These are phyloP conservation scores for Apodospora peruviana DNA, from an alignment of 495 filamentous ascomycete species.

Conservation along the genomic window DNA sequence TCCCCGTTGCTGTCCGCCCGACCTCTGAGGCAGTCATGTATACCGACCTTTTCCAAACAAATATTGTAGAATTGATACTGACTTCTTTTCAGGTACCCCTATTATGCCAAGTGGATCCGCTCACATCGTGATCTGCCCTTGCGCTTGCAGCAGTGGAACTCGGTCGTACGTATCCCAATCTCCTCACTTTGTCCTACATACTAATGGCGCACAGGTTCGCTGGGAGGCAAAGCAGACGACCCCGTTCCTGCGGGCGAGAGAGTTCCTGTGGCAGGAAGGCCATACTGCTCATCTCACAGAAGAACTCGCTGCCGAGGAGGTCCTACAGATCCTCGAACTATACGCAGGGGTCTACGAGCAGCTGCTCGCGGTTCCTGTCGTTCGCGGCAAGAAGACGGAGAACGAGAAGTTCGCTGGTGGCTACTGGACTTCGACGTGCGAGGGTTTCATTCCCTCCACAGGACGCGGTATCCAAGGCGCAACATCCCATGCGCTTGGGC, in stretches of 20 bases:
- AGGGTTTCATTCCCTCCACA: slow-evolving; percentile 90
- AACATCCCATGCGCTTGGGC: slow-evolving; percentile 89
- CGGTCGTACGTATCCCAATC: slow-evolving; percentile 53
- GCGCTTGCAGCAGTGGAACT: slow-evolving; percentile 96
- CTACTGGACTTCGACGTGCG: slow-evolving; percentile 89
- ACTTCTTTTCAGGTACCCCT: slow-evolving; percentile 54
- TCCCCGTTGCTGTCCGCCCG: slow-evolving; percentile 91
- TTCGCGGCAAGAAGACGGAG: slow-evolving; percentile 82
- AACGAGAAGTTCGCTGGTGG: slow-evolving; percentile 98
- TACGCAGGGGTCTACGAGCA: slow-evolving; percentile 89
- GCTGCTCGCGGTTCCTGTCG: slow-evolving; percentile 87
- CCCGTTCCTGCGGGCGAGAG: slow-evolving; percentile 85
- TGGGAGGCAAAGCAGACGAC: slow-evolving; percentile 99
- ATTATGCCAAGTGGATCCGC: slow-evolving; percentile 95
- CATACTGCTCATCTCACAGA: slow-evolving; percentile 91
- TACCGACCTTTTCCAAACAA: slow-evolving; percentile 34
- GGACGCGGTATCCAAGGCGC: slow-evolving; percentile 95
- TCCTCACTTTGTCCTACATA: not conserved
- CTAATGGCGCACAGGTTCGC: slow-evolving; percentile 30
- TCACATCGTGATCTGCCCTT: slow-evolving; percentile 91
- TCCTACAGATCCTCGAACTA: slow-evolving; percentile 85
- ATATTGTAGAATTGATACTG: too few species aligned
- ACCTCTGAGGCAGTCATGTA: slow-evolving; percentile 95
- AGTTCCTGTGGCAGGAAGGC: slow-evolving; percentile 98
- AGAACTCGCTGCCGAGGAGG: slow-evolving; percentile 71